Evolutionary conservation across 2,329 filamentous ascomycete genomes (phyloP).

Genomic region (Epichloe sylvatica): DNA sequence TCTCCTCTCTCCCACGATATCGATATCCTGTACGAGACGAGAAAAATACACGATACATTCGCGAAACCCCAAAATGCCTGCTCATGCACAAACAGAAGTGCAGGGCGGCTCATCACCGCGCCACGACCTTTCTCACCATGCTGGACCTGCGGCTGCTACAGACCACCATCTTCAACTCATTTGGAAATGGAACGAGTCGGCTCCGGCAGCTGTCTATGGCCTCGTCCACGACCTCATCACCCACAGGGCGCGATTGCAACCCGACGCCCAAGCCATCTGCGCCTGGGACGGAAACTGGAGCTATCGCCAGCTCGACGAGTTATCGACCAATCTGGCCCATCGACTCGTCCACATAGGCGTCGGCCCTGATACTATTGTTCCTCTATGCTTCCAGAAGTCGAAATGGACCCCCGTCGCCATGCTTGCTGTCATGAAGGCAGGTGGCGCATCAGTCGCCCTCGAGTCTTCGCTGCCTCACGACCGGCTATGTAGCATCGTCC

Average conservation of each 20-base stretch:
- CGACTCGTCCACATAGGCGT: slow-evolving; percentile 4
- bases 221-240: slow-evolving; percentile 13
- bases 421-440: slow-evolving; percentile 3
- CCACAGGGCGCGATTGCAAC: slow-evolving; percentile 3
- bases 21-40: too few relatives aligned
- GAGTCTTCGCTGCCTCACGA: slow-evolving; percentile 9
- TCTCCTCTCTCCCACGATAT: too few relatives aligned
- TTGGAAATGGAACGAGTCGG: slow-evolving; percentile 9
- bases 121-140: too few relatives aligned
- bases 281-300: slow-evolving; percentile 16
- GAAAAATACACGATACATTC: too few relatives aligned
- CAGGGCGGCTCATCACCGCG: background rate
- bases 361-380: slow-evolving; percentile 1
- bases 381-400: slow-evolving; percentile 5
- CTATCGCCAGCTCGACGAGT: slow-evolving; percentile 9
- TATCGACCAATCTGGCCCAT: slow-evolving; percentile 5
- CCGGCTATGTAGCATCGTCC: slow-evolving; percentile 8
- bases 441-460: slow-evolving; percentile 2
- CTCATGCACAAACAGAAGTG: background rate
- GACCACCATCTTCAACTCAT: slow-evolving; percentile 4
- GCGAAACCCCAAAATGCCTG: background rate
- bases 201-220: slow-evolving; percentile 5
- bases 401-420: slow-evolving; percentile 5
- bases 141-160: background rate
- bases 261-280: slow-evolving; percentile 8